phyloP scores from a whole-genome alignment of 306 rosid species.

The Malus fusca region DNA sequence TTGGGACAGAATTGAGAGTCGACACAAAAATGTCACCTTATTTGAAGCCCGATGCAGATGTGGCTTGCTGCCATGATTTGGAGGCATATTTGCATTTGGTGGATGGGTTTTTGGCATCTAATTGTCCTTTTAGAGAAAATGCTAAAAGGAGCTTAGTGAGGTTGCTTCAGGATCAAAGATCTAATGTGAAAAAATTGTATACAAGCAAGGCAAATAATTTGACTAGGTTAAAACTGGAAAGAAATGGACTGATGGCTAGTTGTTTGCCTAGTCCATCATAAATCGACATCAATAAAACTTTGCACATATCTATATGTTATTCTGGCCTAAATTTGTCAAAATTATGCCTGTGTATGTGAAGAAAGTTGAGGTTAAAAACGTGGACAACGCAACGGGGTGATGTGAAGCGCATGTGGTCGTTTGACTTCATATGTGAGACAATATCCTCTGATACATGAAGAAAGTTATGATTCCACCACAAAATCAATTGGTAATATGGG shows the following conservation, averaged over 20 bases:
- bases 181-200: constrained; percentile 74
- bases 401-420: too few relatives aligned
- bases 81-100: constrained; percentile 92
- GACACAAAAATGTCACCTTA: constrained; percentile 84
- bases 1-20: constrained; percentile 67
- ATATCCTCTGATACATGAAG: too few relatives aligned
- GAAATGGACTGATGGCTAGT: constrained; percentile 33
- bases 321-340: neutral
- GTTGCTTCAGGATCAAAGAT: constrained; percentile 58
- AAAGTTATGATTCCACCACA: too few relatives aligned
- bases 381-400: too few relatives aligned
- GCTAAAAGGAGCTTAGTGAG: constrained; percentile 79
- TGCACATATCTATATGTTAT: neutral
- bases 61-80: constrained; percentile 82
- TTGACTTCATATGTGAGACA: too few relatives aligned
- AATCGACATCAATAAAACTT: neutral
- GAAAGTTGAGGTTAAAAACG: too few relatives aligned
- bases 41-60: constrained; percentile 76
- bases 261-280: constrained; percentile 78
- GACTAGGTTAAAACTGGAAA: constrained; percentile 35
- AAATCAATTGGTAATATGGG: too few relatives aligned
- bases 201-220: constrained; percentile 63
- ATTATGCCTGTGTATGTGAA: neutral
- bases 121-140: constrained; percentile 70
- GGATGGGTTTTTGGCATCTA: constrained; percentile 81